Evolutionary conservation across 2,329 filamentous ascomycete species (phyloP).

Genomic region (Fusarium pininemorale): DNA sequence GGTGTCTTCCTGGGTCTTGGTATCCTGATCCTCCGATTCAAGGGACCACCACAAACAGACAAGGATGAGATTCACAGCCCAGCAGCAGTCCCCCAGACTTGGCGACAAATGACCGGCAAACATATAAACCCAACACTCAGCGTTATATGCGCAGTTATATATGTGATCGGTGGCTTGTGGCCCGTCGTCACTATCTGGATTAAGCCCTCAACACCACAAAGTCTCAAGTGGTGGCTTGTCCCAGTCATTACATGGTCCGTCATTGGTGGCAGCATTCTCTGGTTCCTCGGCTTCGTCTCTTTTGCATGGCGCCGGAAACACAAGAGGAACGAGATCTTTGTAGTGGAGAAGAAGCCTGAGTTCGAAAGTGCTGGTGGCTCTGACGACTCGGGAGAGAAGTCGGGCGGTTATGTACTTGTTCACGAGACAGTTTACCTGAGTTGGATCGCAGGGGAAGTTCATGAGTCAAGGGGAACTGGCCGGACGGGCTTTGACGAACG

Average conservation of each 20-base stretch:
- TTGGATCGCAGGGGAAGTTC: slow-evolving; percentile 47
- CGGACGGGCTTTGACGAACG: slow-evolving; percentile 7
- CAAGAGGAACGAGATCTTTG: slow-evolving; percentile 46
- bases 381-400: slow-evolving; percentile 23
- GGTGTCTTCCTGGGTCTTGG: slow-evolving; percentile 47
- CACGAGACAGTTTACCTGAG: slow-evolving; percentile 51
- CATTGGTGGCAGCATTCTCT: slow-evolving; percentile 41
- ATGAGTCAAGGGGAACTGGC: slow-evolving; percentile 22
- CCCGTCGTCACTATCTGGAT: slow-evolving; percentile 48
- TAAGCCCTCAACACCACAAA: slow-evolving; percentile 28
- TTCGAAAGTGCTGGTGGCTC: slow-evolving; percentile 44
- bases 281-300: slow-evolving; percentile 49
- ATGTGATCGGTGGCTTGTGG: slow-evolving; percentile 45
- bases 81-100: slow-evolving; percentile 32
- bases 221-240: slow-evolving; percentile 44
- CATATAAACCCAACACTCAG: slow-evolving; percentile 45
- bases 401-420: slow-evolving; percentile 45
- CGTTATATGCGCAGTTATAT: slow-evolving; percentile 45
- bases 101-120: slow-evolving; percentile 46
- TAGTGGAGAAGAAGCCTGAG: slow-evolving; percentile 48
- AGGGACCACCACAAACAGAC: slow-evolving; percentile 44
- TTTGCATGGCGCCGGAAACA: slow-evolving; percentile 43
- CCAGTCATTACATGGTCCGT: slow-evolving; percentile 46
- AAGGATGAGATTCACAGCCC: slow-evolving; percentile 19
- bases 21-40: slow-evolving; percentile 49